Conservation (phyloP, 1,284 basidiomycete species). For the Puccinia horiana region DNA sequence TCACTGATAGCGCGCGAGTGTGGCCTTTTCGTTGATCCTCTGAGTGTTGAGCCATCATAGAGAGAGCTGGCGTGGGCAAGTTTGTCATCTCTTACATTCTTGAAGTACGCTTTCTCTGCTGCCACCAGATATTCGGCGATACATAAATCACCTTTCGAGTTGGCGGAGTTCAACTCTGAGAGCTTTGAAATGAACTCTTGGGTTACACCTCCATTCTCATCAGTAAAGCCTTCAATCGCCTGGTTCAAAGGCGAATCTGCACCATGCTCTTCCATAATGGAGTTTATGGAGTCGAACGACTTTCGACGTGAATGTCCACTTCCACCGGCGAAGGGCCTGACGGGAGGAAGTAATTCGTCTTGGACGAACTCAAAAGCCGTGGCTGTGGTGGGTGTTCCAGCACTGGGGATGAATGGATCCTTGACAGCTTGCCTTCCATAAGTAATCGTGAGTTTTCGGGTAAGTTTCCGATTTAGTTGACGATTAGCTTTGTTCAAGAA, state of each 20-base stretch:
- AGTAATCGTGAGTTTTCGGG: constrained; percentile 40
- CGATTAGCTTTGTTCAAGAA: constrained; percentile 47
- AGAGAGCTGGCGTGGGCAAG: constrained; percentile 51
- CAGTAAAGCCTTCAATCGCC: constrained; percentile 83
- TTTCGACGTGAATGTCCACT: background rate
- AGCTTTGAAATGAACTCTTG: constrained; percentile 83
- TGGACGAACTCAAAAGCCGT: background rate
- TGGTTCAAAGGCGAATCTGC: constrained; percentile 83
- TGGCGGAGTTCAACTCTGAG: constrained; percentile 73
- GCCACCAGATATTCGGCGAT: constrained; percentile 86
- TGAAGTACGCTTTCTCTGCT: constrained; percentile 86
- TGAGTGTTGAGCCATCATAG: background rate
- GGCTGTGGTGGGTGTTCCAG: background rate
- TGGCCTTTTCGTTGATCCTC: constrained; percentile 1
- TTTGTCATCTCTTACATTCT: constrained; percentile 83
- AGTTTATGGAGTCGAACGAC: constrained; percentile 83
- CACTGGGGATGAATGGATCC: constrained; percentile 42
- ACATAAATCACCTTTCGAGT: constrained; percentile 84
- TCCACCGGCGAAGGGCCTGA: constrained; percentile 37
- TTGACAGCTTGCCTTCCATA: constrained; percentile 46
- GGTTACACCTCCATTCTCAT: constrained; percentile 84
- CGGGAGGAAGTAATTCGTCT: constrained; percentile 42
- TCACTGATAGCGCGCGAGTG: constrained; percentile 43
- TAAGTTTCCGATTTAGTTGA: constrained; percentile 44
- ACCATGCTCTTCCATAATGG: constrained; percentile 81